Base-by-base conservation (phyloP, 2,329 filamentous ascomycete species). In the Pyrenochaeta sp. region DNA sequence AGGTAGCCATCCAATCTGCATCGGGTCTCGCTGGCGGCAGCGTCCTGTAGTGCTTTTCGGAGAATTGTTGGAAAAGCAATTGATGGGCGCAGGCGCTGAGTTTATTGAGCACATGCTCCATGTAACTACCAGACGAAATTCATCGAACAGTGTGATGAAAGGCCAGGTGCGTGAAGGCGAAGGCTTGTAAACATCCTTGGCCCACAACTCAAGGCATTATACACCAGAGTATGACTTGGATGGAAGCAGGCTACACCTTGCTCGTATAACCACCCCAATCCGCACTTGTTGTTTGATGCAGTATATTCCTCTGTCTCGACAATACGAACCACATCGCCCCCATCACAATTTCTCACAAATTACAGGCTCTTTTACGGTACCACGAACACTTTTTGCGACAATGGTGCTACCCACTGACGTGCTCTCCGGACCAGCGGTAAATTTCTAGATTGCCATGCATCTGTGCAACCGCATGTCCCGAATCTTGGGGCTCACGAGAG, bases 361-460 rank as follows among this genome's bases (percentile, higher is more conserved):
- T 49, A 35, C 33, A 41, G 27, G 18, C 43, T 21, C 30, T 47
- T 40, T 31, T n/a, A n/a, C 21, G 14, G 56, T 49, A 49, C 15
- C 41, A 53, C 39, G 40, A 40, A 51, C 47, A 11, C 51, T 39
- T 27, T 42, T 53, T 39, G 48, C 46, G 56, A 32, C 33, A 39
- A 44, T 27, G 39, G 46, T 63, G 52, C 35, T 36, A 57, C 52
- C 44, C 27, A 31, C 33, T 7, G 11, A 23, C 54, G 36, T 29
- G 33, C 23, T 44, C 37, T 47, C 49, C 45, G 52, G 35, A 40
- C 2, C 17, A 30, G 36, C 31, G 20, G 10, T 44, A 49, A 47
- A 14, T 14, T 52, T 60, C 37, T 41, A 54, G 58, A 53, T 30
- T 47, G 53, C 48, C 53, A 47, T 63, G 45, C 60, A 63, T 55